phyloP scores from a whole-genome alignment of 345 rosid genomes.

The Dovyalis caffra region DNA sequence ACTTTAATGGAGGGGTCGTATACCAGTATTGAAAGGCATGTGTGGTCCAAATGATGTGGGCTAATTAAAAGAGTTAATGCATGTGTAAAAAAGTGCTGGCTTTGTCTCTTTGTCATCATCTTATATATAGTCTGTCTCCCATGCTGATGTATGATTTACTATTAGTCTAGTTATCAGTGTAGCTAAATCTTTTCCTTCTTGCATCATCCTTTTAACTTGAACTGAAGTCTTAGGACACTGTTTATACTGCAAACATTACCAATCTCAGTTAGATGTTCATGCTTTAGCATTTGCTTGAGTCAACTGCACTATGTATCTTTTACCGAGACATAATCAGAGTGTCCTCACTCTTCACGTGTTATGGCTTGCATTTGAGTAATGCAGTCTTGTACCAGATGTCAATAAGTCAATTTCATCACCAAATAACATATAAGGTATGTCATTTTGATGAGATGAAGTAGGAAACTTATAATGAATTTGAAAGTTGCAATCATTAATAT shows the following conservation, averaged over 20 bases:
- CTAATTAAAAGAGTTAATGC: background rate
- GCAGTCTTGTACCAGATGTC: background rate
- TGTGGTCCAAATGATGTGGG: background rate
- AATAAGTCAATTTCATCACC: background rate
- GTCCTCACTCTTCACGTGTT: background rate
- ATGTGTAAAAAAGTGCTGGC: background rate
- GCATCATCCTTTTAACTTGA: background rate
- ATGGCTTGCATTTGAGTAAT: background rate
- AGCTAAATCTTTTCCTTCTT: background rate
- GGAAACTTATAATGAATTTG: background rate
- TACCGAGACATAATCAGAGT: background rate
- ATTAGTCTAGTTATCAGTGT: background rate
- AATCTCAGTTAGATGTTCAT: background rate
- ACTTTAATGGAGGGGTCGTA: background rate
- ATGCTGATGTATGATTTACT: background rate
- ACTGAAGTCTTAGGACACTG: background rate
- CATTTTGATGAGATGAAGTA: background rate
- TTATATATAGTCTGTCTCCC: background rate
- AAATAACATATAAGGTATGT: background rate
- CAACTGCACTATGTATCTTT: background rate
- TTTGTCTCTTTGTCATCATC: background rate
- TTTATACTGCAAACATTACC: background rate
- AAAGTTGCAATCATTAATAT: background rate
- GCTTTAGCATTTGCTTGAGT: conserved; percentile 1
- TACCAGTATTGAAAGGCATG: background rate